A percentile compares a stretch with the other conserved stretches of the same genome.
Conservation (phyloP, 768 basidiomycete species). For the Mycena filopes region DNA sequence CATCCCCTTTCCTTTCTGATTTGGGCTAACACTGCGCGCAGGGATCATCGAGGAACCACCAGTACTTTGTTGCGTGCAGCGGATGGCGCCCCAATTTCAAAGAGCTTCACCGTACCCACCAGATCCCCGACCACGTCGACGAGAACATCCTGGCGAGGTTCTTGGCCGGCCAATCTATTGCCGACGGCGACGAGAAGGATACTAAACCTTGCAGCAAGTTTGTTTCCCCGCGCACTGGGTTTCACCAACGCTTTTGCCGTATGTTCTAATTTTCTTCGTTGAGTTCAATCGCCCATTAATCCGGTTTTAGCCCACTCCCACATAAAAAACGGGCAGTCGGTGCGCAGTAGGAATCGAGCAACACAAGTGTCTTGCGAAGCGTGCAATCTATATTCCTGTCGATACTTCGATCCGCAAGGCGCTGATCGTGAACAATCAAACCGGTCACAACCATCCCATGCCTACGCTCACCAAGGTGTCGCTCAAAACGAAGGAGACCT, state of each 20-base stretch:
- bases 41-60: constrained; percentile 1
- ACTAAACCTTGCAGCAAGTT: not conserved
- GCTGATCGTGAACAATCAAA: not conserved
- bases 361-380: not conserved
- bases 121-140: constrained; percentile 3
- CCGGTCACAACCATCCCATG: constrained; percentile 11
- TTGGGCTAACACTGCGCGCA: not conserved
- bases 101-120: not conserved
- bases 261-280: not conserved
- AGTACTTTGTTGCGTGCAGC: constrained; percentile 1
- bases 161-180: not conserved
- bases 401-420: not conserved
- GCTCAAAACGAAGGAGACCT: not conserved
- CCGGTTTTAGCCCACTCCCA: constrained; percentile 2
- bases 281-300: not conserved
- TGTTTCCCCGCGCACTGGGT: constrained; percentile 1
- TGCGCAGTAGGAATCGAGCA: not conserved
- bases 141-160: not conserved
- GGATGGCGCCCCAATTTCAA: not conserved
- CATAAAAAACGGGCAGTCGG: constrained; percentile 1
- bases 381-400: constrained; percentile 5
- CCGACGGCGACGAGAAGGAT: not conserved
- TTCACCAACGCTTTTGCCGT: not conserved
- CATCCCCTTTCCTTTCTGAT: not conserved
- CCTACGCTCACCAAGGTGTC: not conserved